A percentile compares a stretch with the other conserved stretches of the same genome.
Evolutionary conservation across 495 filamentous ascomycete species (phyloP).

Genomic region (Penicillium cosmopolitanum): DNA sequence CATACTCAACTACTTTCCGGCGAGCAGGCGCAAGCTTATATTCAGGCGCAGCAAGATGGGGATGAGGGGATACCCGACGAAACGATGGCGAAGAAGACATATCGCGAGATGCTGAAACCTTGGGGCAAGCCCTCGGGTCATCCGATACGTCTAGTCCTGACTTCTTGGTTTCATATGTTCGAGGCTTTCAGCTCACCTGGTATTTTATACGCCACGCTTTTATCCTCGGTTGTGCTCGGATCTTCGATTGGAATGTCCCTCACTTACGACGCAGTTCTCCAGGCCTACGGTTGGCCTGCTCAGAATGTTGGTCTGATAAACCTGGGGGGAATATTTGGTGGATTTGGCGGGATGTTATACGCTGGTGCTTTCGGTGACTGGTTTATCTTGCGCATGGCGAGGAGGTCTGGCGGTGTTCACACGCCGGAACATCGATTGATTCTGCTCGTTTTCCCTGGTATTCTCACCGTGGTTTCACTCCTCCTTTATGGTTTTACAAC

Average conservation of each 20-base stretch:
- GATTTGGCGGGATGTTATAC: conserved; percentile 42
- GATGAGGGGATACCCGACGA: conserved; percentile 19
- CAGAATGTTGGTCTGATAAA: conserved; percentile 40
- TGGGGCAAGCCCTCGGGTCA: conserved; percentile 20
- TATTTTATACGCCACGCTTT: conserved; percentile 39
- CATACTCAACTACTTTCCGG: conserved; percentile 33
- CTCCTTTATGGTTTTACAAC: conserved; percentile 43
- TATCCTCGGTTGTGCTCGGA: conserved; percentile 38
- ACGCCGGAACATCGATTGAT: conserved; percentile 40
- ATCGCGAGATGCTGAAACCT: conserved; percentile 35
- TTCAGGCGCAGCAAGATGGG: conserved; percentile 5
- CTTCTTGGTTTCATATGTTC: conserved; percentile 37
- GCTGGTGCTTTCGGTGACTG: conserved; percentile 36
- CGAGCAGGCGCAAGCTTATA: conserved; percentile 11
- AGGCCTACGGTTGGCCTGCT: conserved; percentile 36
- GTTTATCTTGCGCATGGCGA: conserved; percentile 39
- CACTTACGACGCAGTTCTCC: conserved; percentile 41
- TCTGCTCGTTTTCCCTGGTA: conserved; percentile 36
- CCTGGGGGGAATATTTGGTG: conserved; percentile 39
- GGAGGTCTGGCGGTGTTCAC: conserved; percentile 36
- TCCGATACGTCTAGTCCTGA: conserved; percentile 18
- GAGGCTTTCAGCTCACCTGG: conserved; percentile 40
- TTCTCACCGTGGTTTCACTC: conserved; percentile 33
- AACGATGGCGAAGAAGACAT: conserved; percentile 30
- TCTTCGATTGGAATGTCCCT: conserved; percentile 39